Evolutionary conservation across 129 eudicot genomes (phyloP).

Genomic region (carrot (Daucus carota)): DH1_v3.0 NC_030382.2:45742001-45742500

Average conservation of each 20-base stretch:
- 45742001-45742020: conserved; percentile 63
- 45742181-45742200: conserved; percentile 23
- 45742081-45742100: conserved; percentile 79
- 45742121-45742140: background rate
- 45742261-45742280: conserved; percentile 69
- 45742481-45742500: conserved; percentile 10
- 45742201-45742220: conserved; percentile 96
- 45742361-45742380: conserved; percentile 54
- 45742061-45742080: conserved; percentile 44
- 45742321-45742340: conserved; percentile 45
- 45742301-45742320: conserved; percentile 44
- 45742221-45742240: conserved; percentile 81
- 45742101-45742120: conserved; percentile 50
- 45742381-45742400: conserved; percentile 89
- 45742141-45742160: background rate
- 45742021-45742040: conserved; percentile 39
- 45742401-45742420: conserved; percentile 70
- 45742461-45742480: background rate
- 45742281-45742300: conserved; percentile 49
- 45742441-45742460: conserved; percentile 76
- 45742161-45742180: conserved; percentile 11
- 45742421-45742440: conserved; percentile 80
- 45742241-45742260: conserved; percentile 77
- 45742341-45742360: conserved; percentile 42
- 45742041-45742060: conserved; percentile 31